phyloP scores from a whole-genome alignment of 306 rosid genomes.

The Rosa chinensis region DNA sequence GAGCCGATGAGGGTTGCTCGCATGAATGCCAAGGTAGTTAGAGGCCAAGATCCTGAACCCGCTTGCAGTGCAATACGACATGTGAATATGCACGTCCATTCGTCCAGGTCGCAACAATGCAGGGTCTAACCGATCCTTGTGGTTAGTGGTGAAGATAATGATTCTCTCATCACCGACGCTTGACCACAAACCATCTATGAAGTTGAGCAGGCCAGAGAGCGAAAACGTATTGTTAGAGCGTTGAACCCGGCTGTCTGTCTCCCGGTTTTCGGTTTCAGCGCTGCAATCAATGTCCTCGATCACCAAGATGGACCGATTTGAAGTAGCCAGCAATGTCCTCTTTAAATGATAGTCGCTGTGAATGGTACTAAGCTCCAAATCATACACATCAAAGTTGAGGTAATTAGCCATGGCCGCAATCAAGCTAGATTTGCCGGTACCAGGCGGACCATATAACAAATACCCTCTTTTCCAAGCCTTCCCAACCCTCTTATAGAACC shows the following conservation, averaged over 20 bases:
- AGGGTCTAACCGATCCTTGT: conserved; percentile 48
- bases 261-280: conserved; percentile 10
- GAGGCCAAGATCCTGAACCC: conserved; percentile 41
- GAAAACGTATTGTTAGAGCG: conserved; percentile 23
- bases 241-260: neutral
- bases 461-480: conserved; percentile 55
- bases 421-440: conserved; percentile 40
- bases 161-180: conserved; percentile 64
- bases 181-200: conserved; percentile 66
- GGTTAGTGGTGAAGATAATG: conserved; percentile 58
- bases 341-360: conserved; percentile 26
- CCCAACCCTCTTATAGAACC: conserved; percentile 40
- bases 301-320: conserved; percentile 43
- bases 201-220: conserved; percentile 44
- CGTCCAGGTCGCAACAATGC: conserved; percentile 58
- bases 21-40: conserved; percentile 39
- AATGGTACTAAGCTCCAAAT: conserved; percentile 34
- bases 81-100: conserved; percentile 57
- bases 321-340: conserved; percentile 26
- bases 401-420: conserved; percentile 55
- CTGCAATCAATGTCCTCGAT: conserved; percentile 43
- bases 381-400: conserved; percentile 43
- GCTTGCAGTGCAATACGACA: conserved; percentile 37
- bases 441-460: conserved; percentile 40
- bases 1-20: conserved; percentile 9